These are phyloP conservation scores for Amphibolis antarctica DNA, from an alignment of 106 monocot genomes.

Conservation along the genomic window DNA sequence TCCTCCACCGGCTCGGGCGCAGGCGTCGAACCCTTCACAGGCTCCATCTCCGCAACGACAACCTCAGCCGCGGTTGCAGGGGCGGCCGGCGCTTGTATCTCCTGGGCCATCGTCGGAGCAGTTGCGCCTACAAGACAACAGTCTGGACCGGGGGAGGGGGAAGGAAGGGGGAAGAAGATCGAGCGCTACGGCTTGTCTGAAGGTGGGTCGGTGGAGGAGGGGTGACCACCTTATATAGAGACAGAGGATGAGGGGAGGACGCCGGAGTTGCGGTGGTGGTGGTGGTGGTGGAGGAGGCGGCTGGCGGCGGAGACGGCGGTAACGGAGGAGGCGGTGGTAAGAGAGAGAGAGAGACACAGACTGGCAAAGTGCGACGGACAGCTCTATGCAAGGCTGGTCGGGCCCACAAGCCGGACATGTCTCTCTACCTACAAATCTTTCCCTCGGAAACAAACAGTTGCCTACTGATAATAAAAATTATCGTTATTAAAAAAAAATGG, in stretches of 20 bases:
- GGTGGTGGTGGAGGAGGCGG: not conserved
- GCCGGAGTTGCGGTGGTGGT: not conserved
- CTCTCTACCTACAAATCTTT: no score
- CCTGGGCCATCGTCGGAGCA: conserved; percentile 19
- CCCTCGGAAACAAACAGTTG: no score
- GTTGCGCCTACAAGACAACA: not conserved
- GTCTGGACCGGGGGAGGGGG: not conserved
- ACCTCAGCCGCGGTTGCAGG: conserved; percentile 3
- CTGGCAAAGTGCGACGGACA: not conserved
- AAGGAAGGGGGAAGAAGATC: not conserved
- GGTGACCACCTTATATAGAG: no score
- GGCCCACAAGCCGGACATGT: not conserved
- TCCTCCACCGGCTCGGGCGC: conserved; percentile 1
- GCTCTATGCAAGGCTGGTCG: not conserved
- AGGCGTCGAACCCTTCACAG: not conserved
- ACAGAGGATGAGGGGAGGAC: no score
- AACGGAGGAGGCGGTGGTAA: not conserved
- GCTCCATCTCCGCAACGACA: conserved; percentile 1
- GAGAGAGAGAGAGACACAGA: not conserved
- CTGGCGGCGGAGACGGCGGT: not conserved
- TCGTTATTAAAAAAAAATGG: no score
- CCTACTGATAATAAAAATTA: no score
- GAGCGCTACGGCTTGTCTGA: not conserved
- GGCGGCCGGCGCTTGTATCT: conserved; percentile 1
- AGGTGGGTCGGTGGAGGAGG: not conserved